Conservation (phyloP, 2,329 filamentous ascomycete genomes). For the Pyrenophora tritici-repentis region DNA sequence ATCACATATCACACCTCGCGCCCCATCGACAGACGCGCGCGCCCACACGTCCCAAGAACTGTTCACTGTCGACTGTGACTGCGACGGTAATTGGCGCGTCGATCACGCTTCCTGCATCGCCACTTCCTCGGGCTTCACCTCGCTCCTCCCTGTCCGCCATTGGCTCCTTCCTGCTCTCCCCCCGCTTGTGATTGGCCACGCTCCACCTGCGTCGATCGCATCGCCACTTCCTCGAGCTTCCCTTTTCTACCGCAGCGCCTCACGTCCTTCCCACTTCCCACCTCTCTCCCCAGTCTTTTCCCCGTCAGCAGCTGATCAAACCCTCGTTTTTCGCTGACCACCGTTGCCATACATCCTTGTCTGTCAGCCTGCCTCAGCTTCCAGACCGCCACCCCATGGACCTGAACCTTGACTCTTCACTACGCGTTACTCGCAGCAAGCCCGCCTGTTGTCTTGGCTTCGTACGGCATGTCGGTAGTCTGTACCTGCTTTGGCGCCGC, state of each 20-base stretch:
- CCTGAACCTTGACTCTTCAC: background rate
- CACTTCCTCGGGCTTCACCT: conserved; percentile 3
- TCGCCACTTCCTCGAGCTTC: conserved; percentile 8
- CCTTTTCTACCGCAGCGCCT: background rate
- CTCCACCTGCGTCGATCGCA: conserved; percentile 4
- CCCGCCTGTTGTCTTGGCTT: conserved; percentile 1
- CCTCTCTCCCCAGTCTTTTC: background rate
- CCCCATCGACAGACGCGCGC: no score
- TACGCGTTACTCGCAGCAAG: background rate
- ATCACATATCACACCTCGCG: no score
- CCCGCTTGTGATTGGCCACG: background rate
- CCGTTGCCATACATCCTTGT: background rate
- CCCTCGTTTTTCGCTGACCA: conserved; percentile 4
- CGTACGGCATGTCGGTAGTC: conserved; percentile 6
- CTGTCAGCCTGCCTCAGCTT: background rate
- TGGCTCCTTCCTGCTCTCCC: background rate
- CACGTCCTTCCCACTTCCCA: background rate
- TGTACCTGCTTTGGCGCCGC: conserved; percentile 4
- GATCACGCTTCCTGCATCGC: conserved; percentile 2
- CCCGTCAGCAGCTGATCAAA: background rate
- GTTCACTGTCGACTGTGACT: no score
- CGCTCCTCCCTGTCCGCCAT: conserved; percentile 1
- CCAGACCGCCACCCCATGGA: background rate
- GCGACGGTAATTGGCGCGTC: background rate
- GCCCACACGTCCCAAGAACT: no score